A percentile compares a stretch with the other conserved stretches of the same genome.
Conservation (phyloP, 345 rosid genomes). For the Citropsis articulata region DNA sequence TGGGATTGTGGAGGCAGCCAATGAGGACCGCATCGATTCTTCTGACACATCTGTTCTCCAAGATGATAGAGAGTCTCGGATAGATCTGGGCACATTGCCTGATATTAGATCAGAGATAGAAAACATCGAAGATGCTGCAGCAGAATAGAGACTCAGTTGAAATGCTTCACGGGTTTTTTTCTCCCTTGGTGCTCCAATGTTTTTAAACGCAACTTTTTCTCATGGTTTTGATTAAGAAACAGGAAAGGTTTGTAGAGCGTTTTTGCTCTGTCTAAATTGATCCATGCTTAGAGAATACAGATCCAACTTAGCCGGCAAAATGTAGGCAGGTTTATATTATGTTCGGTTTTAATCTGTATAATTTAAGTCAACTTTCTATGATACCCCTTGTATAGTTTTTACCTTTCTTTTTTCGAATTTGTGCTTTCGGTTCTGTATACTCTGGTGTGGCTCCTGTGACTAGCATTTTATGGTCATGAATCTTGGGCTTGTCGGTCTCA, state of each 20-base stretch:
- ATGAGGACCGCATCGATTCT: slow-evolving; percentile 32
- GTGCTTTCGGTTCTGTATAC: background rate
- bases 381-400: background rate
- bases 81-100: slow-evolving; percentile 51
- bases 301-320: slow-evolving; percentile 19
- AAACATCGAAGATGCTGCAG: slow-evolving; percentile 36
- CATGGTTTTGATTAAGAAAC: slow-evolving; percentile 20
- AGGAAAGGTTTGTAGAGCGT: slow-evolving; percentile 2
- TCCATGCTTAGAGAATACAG: slow-evolving; percentile 12
- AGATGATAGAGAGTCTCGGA: slow-evolving; percentile 45
- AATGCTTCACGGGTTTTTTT: slow-evolving; percentile 4
- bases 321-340: slow-evolving; percentile 15
- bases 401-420: background rate
- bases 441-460: background rate
- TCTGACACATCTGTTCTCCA: slow-evolving; percentile 34
- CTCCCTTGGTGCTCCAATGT: slow-evolving; percentile 8
- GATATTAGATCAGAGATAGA: slow-evolving; percentile 34
- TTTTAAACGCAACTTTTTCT: slow-evolving; percentile 7
- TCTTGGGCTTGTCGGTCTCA: background rate
- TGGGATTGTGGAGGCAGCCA: slow-evolving; percentile 23
- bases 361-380: slow-evolving; percentile 5
- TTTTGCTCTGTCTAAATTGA: slow-evolving; percentile 9
- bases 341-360: slow-evolving; percentile 15
- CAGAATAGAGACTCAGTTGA: slow-evolving; percentile 33
- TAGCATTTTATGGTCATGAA: background rate